Evolutionary conservation across 75 land plant species (phyloP), one percentile per base, ranked within the genome.

Genomic region (Pinus tabuliformis): DNA sequence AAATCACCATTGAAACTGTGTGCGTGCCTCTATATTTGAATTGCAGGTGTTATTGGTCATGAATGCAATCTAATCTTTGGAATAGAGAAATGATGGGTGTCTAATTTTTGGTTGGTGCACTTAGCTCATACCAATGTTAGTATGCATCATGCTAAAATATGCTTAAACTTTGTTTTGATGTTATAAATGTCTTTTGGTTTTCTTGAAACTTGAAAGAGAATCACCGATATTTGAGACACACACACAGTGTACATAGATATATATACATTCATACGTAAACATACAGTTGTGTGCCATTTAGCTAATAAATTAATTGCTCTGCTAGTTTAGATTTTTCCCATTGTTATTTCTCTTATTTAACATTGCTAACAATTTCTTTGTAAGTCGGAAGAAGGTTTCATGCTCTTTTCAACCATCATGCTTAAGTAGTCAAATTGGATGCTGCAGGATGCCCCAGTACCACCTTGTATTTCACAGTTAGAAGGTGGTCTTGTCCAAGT

Each of bases 401-500:
- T 66, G 76, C 72, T 76, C 74, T 70, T 28, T 73, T 20, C 5
- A 58, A 24, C 22, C 4, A 5, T 52, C 6, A 9, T 30, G 28
- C 75, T 6, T 68, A 6, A 14, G 16, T 3, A 42, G 21, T 72
- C 11, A 76, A 45, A 4, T 66, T 22, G 65, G 39, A 20, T 57
- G 77, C n/a, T 39, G 72, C 73, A 97, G 99, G 98, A 97, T 93
- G 99, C 98, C 78, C 98, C 99, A 75, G 94, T 97, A 5, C 99
- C 99, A 28, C 99, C 98, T 54, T 97, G 99, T 76, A 97, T 97
- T 81, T 93, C 99, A 56, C 99, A 93, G 73, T 62, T 93, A 49
- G 98, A 97, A 77, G 98, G 99, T 56, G 98, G 99, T 49, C 87
- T 97, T 74, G 99, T 95, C 30, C 98, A 97, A 89, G 96, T 97